A percentile compares a stretch with the other conserved stretches of the same genome.
phyloP scores from a whole-genome alignment of 176 grass and related monocot species.

The Coix lacrymajobi region DNA sequence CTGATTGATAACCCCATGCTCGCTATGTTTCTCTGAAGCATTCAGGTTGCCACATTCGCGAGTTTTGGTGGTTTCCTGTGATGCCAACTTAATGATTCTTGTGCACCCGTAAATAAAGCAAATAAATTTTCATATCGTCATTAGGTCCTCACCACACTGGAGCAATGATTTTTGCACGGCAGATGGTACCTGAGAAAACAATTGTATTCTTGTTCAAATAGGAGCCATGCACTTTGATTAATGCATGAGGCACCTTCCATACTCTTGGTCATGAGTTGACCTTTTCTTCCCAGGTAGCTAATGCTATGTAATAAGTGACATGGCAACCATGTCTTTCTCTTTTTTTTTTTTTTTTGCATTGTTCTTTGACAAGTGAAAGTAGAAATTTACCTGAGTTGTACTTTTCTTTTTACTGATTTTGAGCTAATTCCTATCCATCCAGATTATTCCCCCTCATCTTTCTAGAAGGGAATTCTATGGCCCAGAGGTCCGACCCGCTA shows the following conservation, averaged over 20 bases:
- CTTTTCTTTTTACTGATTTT: neutral
- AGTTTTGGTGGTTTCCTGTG: neutral
- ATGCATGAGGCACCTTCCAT: neutral
- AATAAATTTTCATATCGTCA: neutral
- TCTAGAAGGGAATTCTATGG: no score
- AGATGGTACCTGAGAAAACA: constrained; percentile 1
- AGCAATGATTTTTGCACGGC: constrained; percentile 33
- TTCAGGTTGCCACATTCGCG: neutral
- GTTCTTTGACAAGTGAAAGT: neutral
- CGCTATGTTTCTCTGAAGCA: constrained; percentile 5
- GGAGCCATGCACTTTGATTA: neutral
- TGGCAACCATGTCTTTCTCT: neutral
- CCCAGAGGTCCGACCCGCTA: neutral
- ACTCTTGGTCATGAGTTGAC: neutral
- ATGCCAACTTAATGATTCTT: neutral
- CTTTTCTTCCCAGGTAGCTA: neutral
- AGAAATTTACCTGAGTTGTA: neutral
- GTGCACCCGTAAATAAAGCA: constrained; percentile 33
- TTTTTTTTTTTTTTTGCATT: neutral
- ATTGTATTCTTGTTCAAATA: neutral
- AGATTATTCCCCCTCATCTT: no score
- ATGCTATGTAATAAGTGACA: constrained; percentile 21
- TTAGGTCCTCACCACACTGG: neutral
- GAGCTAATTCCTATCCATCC: neutral
- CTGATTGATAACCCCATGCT: constrained; percentile 31